Evolutionary conservation across 2,329 filamentous ascomycete species (phyloP), one percentile per base, ranked within the genome.

Genomic region (Cordyceps fumosorosea): DNA sequence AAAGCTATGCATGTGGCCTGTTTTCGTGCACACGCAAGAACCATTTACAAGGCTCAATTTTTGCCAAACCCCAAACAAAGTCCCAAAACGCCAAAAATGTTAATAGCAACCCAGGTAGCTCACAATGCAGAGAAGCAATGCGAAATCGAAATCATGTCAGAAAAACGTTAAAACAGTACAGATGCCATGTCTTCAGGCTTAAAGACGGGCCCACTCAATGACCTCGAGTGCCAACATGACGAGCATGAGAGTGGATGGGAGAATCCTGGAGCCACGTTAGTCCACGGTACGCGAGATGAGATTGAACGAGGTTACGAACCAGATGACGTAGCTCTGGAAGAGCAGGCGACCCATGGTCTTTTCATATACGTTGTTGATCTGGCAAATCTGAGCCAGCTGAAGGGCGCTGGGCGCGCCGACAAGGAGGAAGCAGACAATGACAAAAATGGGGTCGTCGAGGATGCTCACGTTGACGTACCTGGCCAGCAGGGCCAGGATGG

Each of bases 321-420:
- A 96, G 66, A 97, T 88, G 64, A 99, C 75, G 65, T 77, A 77
- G 77, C 93, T 97, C 79, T 97, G 93, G 80, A 98, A 96, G 56
- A 98, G 78, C 62, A 99, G 83, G 73, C 86, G 90, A 65, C 90
- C 90, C 93, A 99, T 98, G 55, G 95, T 91, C 20, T 89, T 86
- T 80, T 98, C 93, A 74, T 91, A 99, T 11, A 99, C 95, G 65
- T 89, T 89, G 76, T 99, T 99, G 77, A 98, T 90, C 81, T 98
- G 95, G 77, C 95, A 99, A 64, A 99, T 99, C 77, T 99, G 95
- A 7, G 95, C 93, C 71, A 99, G 79, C 77, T 99, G 95, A 66
- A 99, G 81, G 29, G 95, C 95, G 65, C 89, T 96, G 6, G 95
- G 95, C 3, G 95, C 95, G 42, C 95, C 95, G 0, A 91, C 93